Evolutionary conservation across 139 green algal species (phyloP).

Genomic region (Closterium sp.): DNA sequence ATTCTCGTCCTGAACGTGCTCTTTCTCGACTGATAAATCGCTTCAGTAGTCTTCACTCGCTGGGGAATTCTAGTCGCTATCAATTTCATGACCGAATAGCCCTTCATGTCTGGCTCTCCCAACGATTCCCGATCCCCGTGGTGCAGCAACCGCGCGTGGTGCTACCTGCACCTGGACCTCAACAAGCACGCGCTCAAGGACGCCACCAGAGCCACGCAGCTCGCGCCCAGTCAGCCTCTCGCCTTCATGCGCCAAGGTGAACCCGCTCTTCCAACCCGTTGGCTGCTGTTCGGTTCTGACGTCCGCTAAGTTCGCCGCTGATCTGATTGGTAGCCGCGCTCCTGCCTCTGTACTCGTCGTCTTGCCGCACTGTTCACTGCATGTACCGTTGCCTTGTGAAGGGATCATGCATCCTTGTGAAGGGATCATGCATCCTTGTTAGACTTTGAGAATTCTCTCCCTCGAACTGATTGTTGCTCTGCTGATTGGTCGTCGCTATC

Average conservation of each 20-base stretch:
- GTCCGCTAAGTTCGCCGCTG: no score
- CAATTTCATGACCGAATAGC: neutral
- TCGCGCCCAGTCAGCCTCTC: neutral
- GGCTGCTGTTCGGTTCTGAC: neutral
- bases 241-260: neutral
- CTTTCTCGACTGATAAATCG: no score
- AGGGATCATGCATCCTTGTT: no score
- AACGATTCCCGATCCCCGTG: neutral
- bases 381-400: neutral
- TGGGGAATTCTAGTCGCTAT: no score
- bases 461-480: no score
- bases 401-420: neutral
- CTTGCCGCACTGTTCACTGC: neutral
- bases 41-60: no score
- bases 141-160: slow-evolving; percentile 7
- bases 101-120: neutral
- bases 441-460: no score
- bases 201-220: neutral
- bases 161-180: slow-evolving; percentile 3
- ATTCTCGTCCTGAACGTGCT: no score
- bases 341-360: neutral
- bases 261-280: neutral
- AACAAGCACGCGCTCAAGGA: slow-evolving; percentile 13
- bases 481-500: no score
- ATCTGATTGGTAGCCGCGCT: neutral